These are phyloP conservation scores for Apiospora sp. DNA, from an alignment of 2,329 filamentous ascomycete species.

Conservation along the genomic window DNA sequence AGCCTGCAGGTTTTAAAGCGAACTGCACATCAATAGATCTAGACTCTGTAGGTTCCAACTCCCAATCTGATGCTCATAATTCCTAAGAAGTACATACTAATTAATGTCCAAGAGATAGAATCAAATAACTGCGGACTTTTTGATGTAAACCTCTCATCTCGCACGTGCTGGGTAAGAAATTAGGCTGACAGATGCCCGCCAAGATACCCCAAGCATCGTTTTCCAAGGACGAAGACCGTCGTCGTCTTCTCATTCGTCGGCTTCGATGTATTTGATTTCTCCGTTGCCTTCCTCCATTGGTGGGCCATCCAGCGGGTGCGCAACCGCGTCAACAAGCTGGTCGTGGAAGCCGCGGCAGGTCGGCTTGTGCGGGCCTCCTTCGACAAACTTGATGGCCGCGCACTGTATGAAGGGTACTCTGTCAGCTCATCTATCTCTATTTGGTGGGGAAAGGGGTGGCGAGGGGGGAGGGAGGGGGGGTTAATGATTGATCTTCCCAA, in stretches of 20 bases:
- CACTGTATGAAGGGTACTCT: background rate
- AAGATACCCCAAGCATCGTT: background rate
- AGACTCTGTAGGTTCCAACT: background rate
- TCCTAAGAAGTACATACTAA: no score
- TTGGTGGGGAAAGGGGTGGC: background rate
- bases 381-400: slow-evolving; percentile 21
- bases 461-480: no score
- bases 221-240: background rate
- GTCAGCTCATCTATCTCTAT: background rate
- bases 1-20: background rate
- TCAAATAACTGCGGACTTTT: background rate
- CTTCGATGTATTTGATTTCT: background rate
- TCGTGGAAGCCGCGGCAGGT: slow-evolving; percentile 22
- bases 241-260: background rate
- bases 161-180: background rate
- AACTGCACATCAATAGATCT: background rate
- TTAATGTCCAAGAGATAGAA: background rate
- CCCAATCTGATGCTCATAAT: background rate
- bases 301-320: background rate
- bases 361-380: background rate
- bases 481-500: background rate
- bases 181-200: no score
- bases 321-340: background rate
- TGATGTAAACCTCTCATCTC: background rate
- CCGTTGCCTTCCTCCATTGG: background rate